A percentile compares a stretch with the other conserved stretches of the same genome.
Conservation (phyloP, 2,329 filamentous ascomycete species). For the Talaromyces albobiverticillius region DNA sequence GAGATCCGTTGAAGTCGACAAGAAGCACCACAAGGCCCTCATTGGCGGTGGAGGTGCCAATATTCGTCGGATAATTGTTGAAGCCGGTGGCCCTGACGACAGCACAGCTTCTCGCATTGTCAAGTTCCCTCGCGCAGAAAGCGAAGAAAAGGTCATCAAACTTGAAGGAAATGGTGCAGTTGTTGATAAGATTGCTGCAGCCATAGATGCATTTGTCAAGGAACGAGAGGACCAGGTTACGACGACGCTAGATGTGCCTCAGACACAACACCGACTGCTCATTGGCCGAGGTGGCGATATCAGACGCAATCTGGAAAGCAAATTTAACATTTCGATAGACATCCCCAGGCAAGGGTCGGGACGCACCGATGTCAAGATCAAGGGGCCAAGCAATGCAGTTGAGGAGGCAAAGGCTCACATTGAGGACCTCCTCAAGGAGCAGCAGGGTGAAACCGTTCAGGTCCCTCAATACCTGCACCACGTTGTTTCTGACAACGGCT, state of each 20-base stretch:
- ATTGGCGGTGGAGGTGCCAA: slow-evolving; percentile 85
- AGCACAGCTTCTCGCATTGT: slow-evolving; percentile 83
- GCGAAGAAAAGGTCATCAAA: slow-evolving; percentile 77
- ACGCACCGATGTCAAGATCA: slow-evolving; percentile 81
- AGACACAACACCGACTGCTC: slow-evolving; percentile 83
- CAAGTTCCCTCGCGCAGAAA: slow-evolving; percentile 88
- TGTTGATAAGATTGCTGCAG: slow-evolving; percentile 82
- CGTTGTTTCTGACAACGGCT: slow-evolving; percentile 74
- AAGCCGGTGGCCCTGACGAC: slow-evolving; percentile 87
- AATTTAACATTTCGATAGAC: slow-evolving; percentile 84
- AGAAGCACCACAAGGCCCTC: slow-evolving; percentile 80
- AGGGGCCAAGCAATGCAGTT: slow-evolving; percentile 73
- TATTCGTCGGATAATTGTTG: slow-evolving; percentile 79
- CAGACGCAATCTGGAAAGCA: slow-evolving; percentile 77
- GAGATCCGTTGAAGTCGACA: slow-evolving; percentile 83
- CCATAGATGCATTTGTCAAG: slow-evolving; percentile 77
- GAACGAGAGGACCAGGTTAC: slow-evolving; percentile 80
- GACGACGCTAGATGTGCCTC: slow-evolving; percentile 75
- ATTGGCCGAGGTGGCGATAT: slow-evolving; percentile 91
- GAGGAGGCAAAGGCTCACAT: slow-evolving; percentile 87
- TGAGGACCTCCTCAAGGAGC: slow-evolving; percentile 69
- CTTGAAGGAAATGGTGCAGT: slow-evolving; percentile 80
- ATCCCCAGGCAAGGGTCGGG: slow-evolving; percentile 86
- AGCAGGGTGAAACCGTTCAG: slow-evolving; percentile 82
- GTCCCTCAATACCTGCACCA: slow-evolving; percentile 84